phyloP scores from a whole-genome alignment of 768 basidiomycete genomes.

The Amanita pseudoporphyria region DNA sequence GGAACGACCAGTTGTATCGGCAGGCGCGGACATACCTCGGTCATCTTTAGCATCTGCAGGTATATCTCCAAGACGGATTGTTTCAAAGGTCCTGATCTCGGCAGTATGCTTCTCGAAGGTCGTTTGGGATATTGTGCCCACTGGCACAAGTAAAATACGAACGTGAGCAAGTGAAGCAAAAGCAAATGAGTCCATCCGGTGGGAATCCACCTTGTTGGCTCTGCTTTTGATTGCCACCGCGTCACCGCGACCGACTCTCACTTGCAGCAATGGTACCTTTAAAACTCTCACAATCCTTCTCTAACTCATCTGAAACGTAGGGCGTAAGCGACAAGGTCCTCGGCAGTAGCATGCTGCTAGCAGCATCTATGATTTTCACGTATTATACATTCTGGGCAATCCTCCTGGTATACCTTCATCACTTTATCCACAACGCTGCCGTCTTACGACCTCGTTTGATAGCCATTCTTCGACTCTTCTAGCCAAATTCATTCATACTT shows the following conservation, averaged over 20 bases:
- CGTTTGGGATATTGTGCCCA: conserved; percentile 62
- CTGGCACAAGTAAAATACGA: conserved; percentile 76
- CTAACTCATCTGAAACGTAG: conserved; percentile 28
- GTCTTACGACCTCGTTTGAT: conserved; percentile 10
- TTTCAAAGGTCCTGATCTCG: conserved; percentile 65
- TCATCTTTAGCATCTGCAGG: conserved; percentile 73
- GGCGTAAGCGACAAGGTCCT: conserved; percentile 72
- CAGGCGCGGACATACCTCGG: conserved; percentile 39
- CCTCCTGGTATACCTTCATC: conserved; percentile 51
- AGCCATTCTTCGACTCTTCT: conserved; percentile 77
- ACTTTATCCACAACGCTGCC: background rate
- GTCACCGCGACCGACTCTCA: too few species aligned
- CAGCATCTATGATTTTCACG: conserved; percentile 65
- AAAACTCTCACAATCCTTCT: conserved; percentile 2
- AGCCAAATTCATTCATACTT: conserved; percentile 74
- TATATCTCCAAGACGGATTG: conserved; percentile 73
- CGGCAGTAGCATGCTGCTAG: conserved; percentile 72
- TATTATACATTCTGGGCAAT: conserved; percentile 95
- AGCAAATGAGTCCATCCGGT: conserved; percentile 53
- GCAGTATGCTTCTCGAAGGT: conserved; percentile 66
- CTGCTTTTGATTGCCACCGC: too few species aligned
- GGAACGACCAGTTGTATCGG: background rate
- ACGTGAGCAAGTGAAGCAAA: conserved; percentile 84
- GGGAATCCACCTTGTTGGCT: background rate
- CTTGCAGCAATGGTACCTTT: conserved; percentile 11